Evolutionary conservation across 2,329 filamentous ascomycete genomes (phyloP).

Genomic region (Trichoderma cornu-damae): DNA sequence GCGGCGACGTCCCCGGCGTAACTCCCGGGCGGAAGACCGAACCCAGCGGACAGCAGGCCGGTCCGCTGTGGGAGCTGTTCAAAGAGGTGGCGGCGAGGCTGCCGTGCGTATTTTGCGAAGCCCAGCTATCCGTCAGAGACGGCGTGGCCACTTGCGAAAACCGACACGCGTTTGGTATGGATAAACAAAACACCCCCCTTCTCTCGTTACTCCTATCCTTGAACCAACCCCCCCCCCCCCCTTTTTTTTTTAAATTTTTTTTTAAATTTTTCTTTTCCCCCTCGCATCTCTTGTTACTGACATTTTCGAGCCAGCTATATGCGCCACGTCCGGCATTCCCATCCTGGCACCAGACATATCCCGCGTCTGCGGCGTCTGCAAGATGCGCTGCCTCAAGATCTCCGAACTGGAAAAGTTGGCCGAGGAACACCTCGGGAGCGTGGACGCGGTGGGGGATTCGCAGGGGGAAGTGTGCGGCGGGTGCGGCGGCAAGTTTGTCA

Average conservation of each 20-base stretch:
- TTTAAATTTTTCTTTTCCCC: neutral
- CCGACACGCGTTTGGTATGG: constrained; percentile 39
- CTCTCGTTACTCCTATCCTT: too few relatives aligned
- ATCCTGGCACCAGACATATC: constrained; percentile 52
- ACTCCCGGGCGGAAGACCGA: constrained; percentile 26
- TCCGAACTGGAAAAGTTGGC: constrained; percentile 38
- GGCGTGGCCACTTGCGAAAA: constrained; percentile 37
- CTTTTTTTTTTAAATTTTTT: too few relatives aligned
- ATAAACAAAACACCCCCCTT: neutral
- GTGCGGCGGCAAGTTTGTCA: constrained; percentile 41
- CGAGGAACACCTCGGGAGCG: constrained; percentile 27
- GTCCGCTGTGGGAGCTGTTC: constrained; percentile 37
- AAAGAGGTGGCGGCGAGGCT: constrained; percentile 33
- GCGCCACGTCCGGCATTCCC: constrained; percentile 49
- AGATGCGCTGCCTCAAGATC: constrained; percentile 44
- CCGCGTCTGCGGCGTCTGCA: constrained; percentile 51
- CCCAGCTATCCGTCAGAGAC: constrained; percentile 30
- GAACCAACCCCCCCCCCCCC: too few relatives aligned
- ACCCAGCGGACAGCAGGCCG: constrained; percentile 19
- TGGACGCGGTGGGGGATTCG: constrained; percentile 28
- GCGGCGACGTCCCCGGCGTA: constrained; percentile 42
- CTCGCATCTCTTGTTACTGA: constrained; percentile 6
- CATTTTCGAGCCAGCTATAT: constrained; percentile 39
- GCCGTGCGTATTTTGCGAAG: constrained; percentile 45
- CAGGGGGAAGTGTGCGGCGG: constrained; percentile 36